Percentiles rank a stretch among this genome's conserved stretches.
Conservation (phyloP, 2,329 filamentous ascomycete species). For the Fusarium chuoi region DNA sequence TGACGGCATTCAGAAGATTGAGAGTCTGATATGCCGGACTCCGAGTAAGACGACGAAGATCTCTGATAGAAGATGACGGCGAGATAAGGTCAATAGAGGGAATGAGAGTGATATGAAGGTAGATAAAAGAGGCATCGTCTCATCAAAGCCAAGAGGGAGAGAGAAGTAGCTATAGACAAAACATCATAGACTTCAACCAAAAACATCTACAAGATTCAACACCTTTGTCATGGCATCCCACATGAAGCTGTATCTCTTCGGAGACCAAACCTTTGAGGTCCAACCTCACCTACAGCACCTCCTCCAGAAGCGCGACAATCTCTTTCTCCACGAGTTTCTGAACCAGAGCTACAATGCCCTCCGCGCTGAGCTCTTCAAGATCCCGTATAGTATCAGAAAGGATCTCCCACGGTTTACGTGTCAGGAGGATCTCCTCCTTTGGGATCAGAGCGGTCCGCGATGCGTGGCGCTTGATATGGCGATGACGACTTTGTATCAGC, state of each 20-base stretch:
- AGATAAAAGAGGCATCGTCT: conserved; percentile 16
- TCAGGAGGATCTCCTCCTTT: conserved; percentile 29
- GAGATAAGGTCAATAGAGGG: background rate
- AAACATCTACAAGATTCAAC: conserved; percentile 30
- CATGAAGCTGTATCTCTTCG: conserved; percentile 32
- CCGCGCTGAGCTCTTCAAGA: conserved; percentile 24
- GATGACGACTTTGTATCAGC: conserved; percentile 35
- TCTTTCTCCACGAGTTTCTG: conserved; percentile 35
- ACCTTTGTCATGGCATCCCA: conserved; percentile 27
- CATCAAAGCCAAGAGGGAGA: background rate
- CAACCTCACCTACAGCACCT: conserved; percentile 26
- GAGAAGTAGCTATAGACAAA: conserved; percentile 2
- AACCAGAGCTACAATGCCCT: conserved; percentile 31
- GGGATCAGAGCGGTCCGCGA: conserved; percentile 30
- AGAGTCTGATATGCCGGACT: conserved; percentile 2
- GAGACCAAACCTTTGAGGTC: conserved; percentile 36
- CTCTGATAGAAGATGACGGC: background rate
- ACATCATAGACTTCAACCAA: conserved; percentile 19
- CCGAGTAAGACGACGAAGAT: background rate
- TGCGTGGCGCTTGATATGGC: conserved; percentile 38
- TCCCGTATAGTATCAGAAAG: conserved; percentile 22
- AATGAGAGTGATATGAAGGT: background rate
- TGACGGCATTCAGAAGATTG: background rate
- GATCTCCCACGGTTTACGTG: conserved; percentile 34
- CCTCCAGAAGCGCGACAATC: conserved; percentile 35